Base-by-base conservation (phyloP, 2,329 filamentous ascomycete species). In the Epichloe elymi region DNA sequence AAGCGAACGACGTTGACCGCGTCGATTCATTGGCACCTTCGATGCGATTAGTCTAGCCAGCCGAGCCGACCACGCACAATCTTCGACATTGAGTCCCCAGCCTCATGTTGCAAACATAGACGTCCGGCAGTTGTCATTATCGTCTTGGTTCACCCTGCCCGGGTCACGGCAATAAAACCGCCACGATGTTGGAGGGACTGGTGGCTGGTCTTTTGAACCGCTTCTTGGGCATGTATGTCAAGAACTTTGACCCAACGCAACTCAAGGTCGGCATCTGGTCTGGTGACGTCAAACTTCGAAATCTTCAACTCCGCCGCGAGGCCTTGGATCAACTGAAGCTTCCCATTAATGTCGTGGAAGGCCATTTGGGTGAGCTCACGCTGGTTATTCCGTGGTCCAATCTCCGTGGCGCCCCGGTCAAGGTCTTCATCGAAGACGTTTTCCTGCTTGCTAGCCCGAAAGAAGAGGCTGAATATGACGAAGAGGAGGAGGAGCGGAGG, bases 161-260 rank as follows among this genome's bases (percentile, higher is more conserved):
- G 85, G 85, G 81, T 85, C 63, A 88, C 80, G 85, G 76, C 81
- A 74, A 65, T 65, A 67, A 63, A 60, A 61, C 67, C 67, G 67
- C 72, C 76, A 76, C 67, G 63, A 98, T 99, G 93, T 82, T 99
- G 73, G 93, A 98, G 79, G 88, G 90, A 60, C 78, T 99, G 60
- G 93, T 97, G 57, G 89, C 93, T 61, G 94, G 91, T 71, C 78
- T 99, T 75, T 84, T 99, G 61, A 98, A 98, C 75, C 86, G 94
- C 74, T 97, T 98, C 72, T 74, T 99, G 80, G 94, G 93, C 78
- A 95, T 97, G 86, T 98, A 98, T 70, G 91, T 99, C 70, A 90
- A 95, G 78, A 97, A 98, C 71, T 98, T 99, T 67, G 93, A 99
- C 69, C 88, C 93, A 50, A 86, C 88, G 63, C 93, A 98, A 74